Conservation (phyloP, 768 basidiomycete genomes). For the Tulasnella sp. region DNA sequence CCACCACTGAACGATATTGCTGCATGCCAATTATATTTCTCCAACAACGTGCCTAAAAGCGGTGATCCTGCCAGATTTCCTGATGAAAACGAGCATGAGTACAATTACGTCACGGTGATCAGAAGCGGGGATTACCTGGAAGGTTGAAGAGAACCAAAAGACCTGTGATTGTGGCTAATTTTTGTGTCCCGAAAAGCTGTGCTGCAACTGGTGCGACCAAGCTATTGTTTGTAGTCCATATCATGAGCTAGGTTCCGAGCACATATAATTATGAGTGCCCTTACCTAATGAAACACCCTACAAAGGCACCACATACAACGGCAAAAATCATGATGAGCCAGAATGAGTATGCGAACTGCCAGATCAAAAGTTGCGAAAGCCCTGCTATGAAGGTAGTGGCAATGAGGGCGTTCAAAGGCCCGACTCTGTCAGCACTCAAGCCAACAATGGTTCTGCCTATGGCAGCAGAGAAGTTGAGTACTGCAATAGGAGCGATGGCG, state of each 20-base stretch:
- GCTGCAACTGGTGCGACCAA: conserved; percentile 26
- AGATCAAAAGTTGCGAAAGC: conserved; percentile 28
- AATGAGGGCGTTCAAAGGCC: conserved; percentile 31
- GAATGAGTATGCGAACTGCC: conserved; percentile 28
- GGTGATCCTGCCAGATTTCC: conserved; percentile 26
- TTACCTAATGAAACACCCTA: conserved; percentile 25
- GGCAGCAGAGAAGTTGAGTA: conserved; percentile 22
- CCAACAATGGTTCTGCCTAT: conserved; percentile 27
- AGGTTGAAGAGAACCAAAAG: conserved; percentile 13
- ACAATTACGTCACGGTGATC: too few species aligned
- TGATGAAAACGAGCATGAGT: too few species aligned
- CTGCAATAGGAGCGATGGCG: conserved; percentile 17
- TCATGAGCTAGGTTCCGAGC: neutral
- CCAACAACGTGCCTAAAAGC: conserved; percentile 25
- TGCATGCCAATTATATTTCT: conserved; percentile 25
- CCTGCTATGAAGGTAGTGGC: conserved; percentile 26
- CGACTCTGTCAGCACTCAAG: conserved; percentile 28
- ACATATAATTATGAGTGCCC: neutral
- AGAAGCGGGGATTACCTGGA: conserved; percentile 17
- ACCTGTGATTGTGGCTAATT: conserved; percentile 9
- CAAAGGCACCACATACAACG: conserved; percentile 26
- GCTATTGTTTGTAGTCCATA: conserved; percentile 7
- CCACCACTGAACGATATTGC: conserved; percentile 25
- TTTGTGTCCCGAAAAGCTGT: conserved; percentile 18
- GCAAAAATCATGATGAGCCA: conserved; percentile 25